phyloP scores from a whole-genome alignment of 179 eudicot species.

The Gypsophila paniculata region DNA sequence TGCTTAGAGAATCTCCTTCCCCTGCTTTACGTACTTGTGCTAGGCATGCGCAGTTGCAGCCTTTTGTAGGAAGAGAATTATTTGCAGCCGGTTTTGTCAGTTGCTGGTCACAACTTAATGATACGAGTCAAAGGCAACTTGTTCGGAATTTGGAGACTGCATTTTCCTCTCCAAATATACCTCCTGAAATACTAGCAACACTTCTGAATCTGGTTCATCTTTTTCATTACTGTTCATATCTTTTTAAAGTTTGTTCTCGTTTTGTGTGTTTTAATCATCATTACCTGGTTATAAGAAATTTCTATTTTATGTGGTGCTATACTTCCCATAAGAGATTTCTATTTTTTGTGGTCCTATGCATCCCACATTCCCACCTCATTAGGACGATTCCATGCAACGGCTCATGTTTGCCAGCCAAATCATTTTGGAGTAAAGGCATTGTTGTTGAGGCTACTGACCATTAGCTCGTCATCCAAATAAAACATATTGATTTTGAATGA shows the following conservation, averaged over 20 bases:
- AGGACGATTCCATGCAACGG: no score
- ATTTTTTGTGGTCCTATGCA: no score
- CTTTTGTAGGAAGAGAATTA: conserved; percentile 92
- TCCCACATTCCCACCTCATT: no score
- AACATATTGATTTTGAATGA: no score
- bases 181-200: conserved; percentile 93
- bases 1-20: conserved; percentile 91
- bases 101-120: conserved; percentile 94
- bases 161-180: conserved; percentile 96
- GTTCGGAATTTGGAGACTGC: conserved; percentile 93
- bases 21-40: conserved; percentile 98
- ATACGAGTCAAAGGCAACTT: conserved; percentile 74
- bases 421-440: no score
- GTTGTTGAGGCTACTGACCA: no score
- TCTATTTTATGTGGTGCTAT: no score
- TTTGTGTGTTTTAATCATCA: no score
- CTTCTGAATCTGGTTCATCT: conserved; percentile 81
- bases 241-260: neutral
- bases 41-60: conserved; percentile 97
- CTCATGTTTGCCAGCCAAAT: no score
- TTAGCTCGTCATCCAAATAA: no score
- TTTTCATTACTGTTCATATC: neutral
- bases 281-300: no score
- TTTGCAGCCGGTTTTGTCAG: conserved; percentile 99
- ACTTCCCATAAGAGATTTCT: no score